These are phyloP conservation scores for Phylloporus sp. DNA, from an alignment of 768 basidiomycete species.

Conservation along the genomic window DNA sequence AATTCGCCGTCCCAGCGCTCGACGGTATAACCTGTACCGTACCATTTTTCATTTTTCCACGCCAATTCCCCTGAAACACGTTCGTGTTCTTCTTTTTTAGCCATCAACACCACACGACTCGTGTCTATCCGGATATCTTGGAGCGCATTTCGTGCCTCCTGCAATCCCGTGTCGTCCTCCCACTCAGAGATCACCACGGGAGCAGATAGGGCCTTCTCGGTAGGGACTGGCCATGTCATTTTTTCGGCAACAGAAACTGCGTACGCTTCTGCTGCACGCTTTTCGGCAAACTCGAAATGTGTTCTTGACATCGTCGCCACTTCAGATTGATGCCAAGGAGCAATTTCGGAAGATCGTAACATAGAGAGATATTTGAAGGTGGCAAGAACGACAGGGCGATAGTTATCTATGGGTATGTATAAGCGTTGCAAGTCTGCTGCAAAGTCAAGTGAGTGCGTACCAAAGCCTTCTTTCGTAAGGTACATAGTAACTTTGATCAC, in stretches of 20 bases:
- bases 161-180: conserved; percentile 48
- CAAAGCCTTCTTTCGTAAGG: conserved; percentile 81
- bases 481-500: conserved; percentile 83
- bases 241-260: conserved; percentile 70
- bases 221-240: conserved; percentile 80
- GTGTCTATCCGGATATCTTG: conserved; percentile 53
- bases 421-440: neutral
- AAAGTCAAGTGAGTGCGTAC: conserved; percentile 41
- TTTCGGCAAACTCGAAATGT: conserved; percentile 85
- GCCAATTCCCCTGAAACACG: conserved; percentile 46
- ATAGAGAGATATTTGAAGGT: conserved; percentile 78
- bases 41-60: conserved; percentile 87
- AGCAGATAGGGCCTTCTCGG: conserved; percentile 68
- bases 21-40: conserved; percentile 85
- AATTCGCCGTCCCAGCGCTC: conserved; percentile 65
- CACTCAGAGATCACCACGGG: conserved; percentile 73
- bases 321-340: conserved; percentile 73
- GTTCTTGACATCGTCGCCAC: conserved; percentile 64
- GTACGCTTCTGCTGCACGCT: conserved; percentile 74
- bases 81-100: conserved; percentile 59
- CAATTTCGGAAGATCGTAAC: conserved; percentile 56
- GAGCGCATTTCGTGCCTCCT: conserved; percentile 59
- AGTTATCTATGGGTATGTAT: conserved; percentile 47
- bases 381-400: conserved; percentile 64
- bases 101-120: conserved; percentile 74